Conservation (phyloP, 371 early-diverging fungal genomes). For the Mucor racemosus region DNA sequence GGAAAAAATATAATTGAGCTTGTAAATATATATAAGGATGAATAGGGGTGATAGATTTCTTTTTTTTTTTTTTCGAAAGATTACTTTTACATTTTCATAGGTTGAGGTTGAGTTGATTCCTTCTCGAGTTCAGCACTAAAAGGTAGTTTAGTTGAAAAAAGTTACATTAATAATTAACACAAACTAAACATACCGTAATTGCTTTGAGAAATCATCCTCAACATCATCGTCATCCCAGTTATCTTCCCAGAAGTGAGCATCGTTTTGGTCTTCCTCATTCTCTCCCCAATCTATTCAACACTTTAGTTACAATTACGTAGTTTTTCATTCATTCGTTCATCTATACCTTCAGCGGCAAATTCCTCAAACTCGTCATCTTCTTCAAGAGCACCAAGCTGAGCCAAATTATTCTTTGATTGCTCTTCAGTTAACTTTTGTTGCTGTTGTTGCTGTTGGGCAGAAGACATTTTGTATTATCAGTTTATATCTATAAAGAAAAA, state of each 20-base stretch:
- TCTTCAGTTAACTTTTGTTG: conserved; percentile 37
- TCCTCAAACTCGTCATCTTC: conserved; percentile 96
- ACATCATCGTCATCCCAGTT: conserved; percentile 94
- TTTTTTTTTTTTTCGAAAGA: neutral
- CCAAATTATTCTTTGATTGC: conserved; percentile 39
- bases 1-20: neutral
- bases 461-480: conserved; percentile 9
- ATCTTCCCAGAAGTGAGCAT: conserved; percentile 83
- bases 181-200: conserved; percentile 64
- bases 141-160: neutral
- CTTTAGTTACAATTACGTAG: neutral
- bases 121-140: conserved; percentile 33
- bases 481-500: neutral
- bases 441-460: conserved; percentile 34
- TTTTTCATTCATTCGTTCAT: neutral
- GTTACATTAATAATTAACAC: neutral
- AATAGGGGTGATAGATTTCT: neutral
- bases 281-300: conserved; percentile 78
- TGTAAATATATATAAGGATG: neutral
- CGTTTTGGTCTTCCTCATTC: conserved; percentile 76
- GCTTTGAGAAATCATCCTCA: conserved; percentile 89
- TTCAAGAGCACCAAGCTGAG: conserved; percentile 74
- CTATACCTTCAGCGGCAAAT: conserved; percentile 82
- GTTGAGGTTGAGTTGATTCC: conserved; percentile 30
- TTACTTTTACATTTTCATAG: conserved; percentile 34